Evolutionary conservation across 2,329 filamentous ascomycete genomes (phyloP), one percentile per base, ranked within the genome.

Genomic region (Cercospora janseana): DNA sequence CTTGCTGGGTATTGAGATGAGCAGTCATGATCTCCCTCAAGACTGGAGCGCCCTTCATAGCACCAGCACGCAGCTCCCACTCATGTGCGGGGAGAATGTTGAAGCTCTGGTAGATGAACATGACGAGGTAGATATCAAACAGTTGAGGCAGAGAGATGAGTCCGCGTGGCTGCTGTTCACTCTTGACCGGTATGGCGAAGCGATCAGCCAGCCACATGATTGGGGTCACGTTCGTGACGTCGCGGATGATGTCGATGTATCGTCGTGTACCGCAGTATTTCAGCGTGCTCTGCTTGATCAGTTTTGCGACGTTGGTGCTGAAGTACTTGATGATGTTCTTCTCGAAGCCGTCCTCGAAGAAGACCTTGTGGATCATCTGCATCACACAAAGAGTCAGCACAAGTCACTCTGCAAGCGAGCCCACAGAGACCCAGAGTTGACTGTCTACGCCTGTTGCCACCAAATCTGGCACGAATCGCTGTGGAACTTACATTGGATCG

Each of bases 161-260:
- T 2, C 85, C 85, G 57, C 75, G 79, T 2, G 81, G 79, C 43
- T 81, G 79, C 8, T 80, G 72, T 2, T 68, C 65, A 0, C 80
- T 83, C 71, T 87, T 87, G 29, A 89, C 71, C 0, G 86, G 84
- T 3, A 88, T 70, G 41, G 81, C 80, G 63, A 87, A 86, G 4
- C 78, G 76, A 2, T 84, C 73, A 0, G 79, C 81, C 31, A 87
- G 71, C 60, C 79, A 87, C 59, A 81, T 75, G 3, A 83, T 79
- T 4, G 85, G 83, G 0, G 76, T 78, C 20, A 87, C 69, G 62
- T 88, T 88, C 20, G 80, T 83, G 1, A 88, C 78, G 53, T 88
- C 83, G 18, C 83, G 79, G 7, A 88, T 72, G 3, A 78, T 74
- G 46, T 79, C 73, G 57, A 79, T 75, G 1, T 74, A 72, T 27